Evolutionary conservation across 495 filamentous ascomycete species (phyloP), one percentile per base, ranked within the genome.

Genomic region (Penicillium goetzii): DNA sequence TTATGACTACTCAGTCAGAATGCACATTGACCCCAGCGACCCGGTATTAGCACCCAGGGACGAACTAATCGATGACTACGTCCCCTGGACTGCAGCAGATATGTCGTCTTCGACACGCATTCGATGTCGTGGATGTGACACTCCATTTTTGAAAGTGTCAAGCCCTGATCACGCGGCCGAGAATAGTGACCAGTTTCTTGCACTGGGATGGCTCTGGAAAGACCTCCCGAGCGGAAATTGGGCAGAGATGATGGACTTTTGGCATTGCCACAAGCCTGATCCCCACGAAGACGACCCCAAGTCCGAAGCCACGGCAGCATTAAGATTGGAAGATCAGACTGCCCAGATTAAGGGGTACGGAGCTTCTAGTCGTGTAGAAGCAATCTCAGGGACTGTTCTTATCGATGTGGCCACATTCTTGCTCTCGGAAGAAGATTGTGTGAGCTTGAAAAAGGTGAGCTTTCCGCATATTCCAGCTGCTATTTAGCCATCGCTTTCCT

Each of bases 161-260:
- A 12, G 8, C 12, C 23, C 40, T 17, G 33, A 51, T 4, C 19
- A 47, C 50, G 0, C 12, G 9, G 28, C 3, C 10, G 21, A 38
- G 11, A 19, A 49, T 0, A 25, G 57, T 3, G 36, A 56, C 8
- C 26, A 50, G 12, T 8, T 12, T 11, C 34, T 17, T n/a, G 26
- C 11, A 15, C 19, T 19, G 7, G 69, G 68, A 1, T 82, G 75
- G 66, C 76, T 74, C n/a, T 99, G 96, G 95, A 97, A 93, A 76
- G 93, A 98, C 69, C 82, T 99, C 5, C 95, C 95, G 1, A 96
- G 92, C 66, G 92, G 93, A 61, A 95, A 96, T 68, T 99, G 95
- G 95, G 95, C 94, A 2, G 95, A 99, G 75, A 97, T 98, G 96
- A 99, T 99, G 95, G 95, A 99, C 72, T 97, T 97, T 67, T 99